Percentiles rank a stretch among this genome's conserved stretches.
Conservation (phyloP, 345 rosid genomes). For the Xanthoceras sorbifolium region DNA sequence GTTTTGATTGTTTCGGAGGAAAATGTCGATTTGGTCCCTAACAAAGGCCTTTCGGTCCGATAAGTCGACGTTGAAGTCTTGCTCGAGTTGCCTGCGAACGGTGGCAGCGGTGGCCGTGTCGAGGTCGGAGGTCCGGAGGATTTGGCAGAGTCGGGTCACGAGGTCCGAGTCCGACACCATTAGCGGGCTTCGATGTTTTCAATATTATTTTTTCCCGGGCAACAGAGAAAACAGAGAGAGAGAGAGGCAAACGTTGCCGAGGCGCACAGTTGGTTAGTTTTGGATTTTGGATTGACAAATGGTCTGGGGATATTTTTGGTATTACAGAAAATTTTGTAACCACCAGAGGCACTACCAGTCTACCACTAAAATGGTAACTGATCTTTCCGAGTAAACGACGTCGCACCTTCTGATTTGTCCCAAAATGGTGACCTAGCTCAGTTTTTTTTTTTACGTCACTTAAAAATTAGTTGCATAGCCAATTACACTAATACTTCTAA, state of each 20-base stretch:
- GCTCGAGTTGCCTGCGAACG: conserved; percentile 71
- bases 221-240: background rate
- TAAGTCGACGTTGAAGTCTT: conserved; percentile 61
- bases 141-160: conserved; percentile 67
- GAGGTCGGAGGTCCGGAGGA: conserved; percentile 70
- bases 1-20: conserved; percentile 45
- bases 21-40: conserved; percentile 72
- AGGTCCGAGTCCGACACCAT: conserved; percentile 79
- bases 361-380: too few relatives aligned
- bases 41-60: conserved; percentile 60
- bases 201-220: conserved; percentile 23
- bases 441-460: too few relatives aligned
- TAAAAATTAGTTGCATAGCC: too few relatives aligned
- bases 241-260: background rate
- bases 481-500: too few relatives aligned
- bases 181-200: conserved; percentile 9
- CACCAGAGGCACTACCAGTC: too few relatives aligned
- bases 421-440: too few relatives aligned
- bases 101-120: conserved; percentile 71
- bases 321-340: background rate
- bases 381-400: too few relatives aligned
- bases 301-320: background rate
- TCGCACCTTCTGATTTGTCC: too few relatives aligned
- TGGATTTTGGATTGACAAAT: background rate
- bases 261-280: background rate